phyloP scores from a whole-genome alignment of 306 rosid genomes.

The Vachellia pachyceras region DNA sequence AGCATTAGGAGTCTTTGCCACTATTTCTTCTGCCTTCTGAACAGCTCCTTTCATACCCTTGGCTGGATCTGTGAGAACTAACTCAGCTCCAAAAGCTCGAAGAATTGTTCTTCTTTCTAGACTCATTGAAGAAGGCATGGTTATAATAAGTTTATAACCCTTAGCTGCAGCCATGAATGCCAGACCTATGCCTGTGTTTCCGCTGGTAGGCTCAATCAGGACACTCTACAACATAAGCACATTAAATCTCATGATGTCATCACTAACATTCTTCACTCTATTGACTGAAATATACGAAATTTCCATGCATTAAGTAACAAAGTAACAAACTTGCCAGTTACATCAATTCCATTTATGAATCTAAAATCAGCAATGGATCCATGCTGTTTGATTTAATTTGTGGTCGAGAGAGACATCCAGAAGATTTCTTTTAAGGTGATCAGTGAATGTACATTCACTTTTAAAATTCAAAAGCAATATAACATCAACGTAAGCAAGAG shows the following conservation, averaged over 20 bases:
- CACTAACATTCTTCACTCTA: conserved; percentile 1
- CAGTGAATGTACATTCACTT: not conserved
- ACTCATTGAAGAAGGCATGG: conserved; percentile 95
- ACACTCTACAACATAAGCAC: conserved; percentile 62
- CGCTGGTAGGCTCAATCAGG: conserved; percentile 88
- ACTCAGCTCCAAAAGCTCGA: conserved; percentile 85
- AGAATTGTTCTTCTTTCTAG: conserved; percentile 90
- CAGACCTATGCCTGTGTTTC: conserved; percentile 92
- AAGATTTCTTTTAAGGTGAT: not conserved
- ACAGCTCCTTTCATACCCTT: conserved; percentile 92
- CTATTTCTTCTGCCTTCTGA: conserved; percentile 85
- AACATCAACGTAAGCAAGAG: not conserved
- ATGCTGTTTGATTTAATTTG: not conserved
- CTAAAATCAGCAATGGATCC: not conserved
- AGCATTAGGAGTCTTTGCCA: conserved; percentile 74
- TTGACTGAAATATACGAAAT: not conserved
- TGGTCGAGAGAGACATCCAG: not conserved
- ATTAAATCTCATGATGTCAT: conserved; percentile 30
- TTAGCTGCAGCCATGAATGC: conserved; percentile 95
- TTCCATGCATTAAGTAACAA: not conserved
- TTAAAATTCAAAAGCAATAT: conserved; percentile 13
- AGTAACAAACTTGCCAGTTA: not conserved
- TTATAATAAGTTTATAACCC: conserved; percentile 81
- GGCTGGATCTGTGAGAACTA: conserved; percentile 89
- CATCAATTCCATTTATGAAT: not conserved